These are phyloP conservation scores for Xylaria sp. DNA, from an alignment of 495 filamentous ascomycete species.

Conservation along the genomic window DNA sequence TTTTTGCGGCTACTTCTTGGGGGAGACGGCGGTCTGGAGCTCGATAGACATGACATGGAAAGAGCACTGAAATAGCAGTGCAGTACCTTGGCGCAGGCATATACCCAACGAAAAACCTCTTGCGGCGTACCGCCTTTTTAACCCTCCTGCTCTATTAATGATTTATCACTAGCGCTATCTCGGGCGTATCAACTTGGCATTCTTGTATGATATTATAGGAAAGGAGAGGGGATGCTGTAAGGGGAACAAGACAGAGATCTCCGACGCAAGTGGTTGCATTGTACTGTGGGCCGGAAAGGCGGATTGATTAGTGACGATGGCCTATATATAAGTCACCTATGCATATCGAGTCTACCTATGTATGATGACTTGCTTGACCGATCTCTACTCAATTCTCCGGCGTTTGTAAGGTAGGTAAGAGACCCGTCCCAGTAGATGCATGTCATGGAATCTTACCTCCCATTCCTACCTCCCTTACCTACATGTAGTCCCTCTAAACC, in stretches of 20 bases:
- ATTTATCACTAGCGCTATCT: background rate
- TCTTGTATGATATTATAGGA: conserved; percentile 9
- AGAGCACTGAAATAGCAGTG: background rate
- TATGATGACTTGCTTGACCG: background rate
- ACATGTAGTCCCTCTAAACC: too few relatives aligned
- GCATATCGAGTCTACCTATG: background rate
- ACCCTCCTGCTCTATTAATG: background rate
- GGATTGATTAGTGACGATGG: background rate
- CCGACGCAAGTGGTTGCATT: background rate
- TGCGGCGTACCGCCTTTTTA: background rate
- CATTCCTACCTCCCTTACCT: too few relatives aligned
- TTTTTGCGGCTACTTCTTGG: background rate
- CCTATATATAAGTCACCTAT: background rate
- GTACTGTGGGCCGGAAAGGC: background rate
- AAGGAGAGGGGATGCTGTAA: background rate
- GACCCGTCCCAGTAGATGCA: too few relatives aligned
- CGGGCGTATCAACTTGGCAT: background rate
- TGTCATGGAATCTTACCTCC: too few relatives aligned
- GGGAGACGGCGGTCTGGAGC: background rate
- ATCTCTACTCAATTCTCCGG: background rate
- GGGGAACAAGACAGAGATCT: background rate
- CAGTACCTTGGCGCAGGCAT: background rate
- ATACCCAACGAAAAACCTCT: background rate
- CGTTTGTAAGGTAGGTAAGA: too few relatives aligned
- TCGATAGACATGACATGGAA: conserved; percentile 6